These are phyloP conservation scores for Monilinia aucupariae DNA, from an alignment of 2,329 filamentous ascomycete species.

Conservation along the genomic window DNA sequence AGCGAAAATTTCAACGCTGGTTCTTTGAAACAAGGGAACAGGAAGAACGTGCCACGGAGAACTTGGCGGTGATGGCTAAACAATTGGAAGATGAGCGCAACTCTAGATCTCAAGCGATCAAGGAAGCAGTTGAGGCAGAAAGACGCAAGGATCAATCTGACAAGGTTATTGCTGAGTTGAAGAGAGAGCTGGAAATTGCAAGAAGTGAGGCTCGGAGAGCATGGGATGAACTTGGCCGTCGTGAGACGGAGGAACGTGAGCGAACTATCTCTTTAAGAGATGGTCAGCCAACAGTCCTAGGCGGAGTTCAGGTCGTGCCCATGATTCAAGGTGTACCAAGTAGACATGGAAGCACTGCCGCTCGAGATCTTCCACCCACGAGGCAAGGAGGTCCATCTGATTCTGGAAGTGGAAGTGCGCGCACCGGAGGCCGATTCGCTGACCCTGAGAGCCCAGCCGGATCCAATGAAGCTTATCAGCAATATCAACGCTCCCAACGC, in stretches of 20 bases:
- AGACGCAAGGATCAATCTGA: conserved; percentile 65
- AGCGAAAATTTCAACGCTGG: conserved; percentile 97
- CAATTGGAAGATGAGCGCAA: conserved; percentile 70
- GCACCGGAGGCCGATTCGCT: conserved; percentile 24
- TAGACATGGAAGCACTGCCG: conserved; percentile 44
- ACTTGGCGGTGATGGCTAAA: conserved; percentile 72
- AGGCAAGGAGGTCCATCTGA: conserved; percentile 41
- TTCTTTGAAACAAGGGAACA: conserved; percentile 92
- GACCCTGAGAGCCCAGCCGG: conserved; percentile 20
- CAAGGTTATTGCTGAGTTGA: conserved; percentile 81
- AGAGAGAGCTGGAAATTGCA: conserved; percentile 86
- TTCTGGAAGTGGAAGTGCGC: conserved; percentile 29
- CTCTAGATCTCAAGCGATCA: conserved; percentile 61
- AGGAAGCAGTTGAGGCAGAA: conserved; percentile 60
- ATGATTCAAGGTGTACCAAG: conserved; percentile 70
- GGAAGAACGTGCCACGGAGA: conserved; percentile 77
- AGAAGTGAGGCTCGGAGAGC: conserved; percentile 93
- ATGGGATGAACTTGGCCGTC: conserved; percentile 92
- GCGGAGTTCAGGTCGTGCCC: conserved; percentile 90
- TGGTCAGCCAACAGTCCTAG: conserved; percentile 82
- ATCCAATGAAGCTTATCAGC: conserved; percentile 28
- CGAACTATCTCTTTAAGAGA: conserved; percentile 78
- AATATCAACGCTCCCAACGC: conserved; percentile 29
- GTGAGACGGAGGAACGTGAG: conserved; percentile 90
- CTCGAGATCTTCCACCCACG: conserved; percentile 39